Base-by-base conservation (phyloP, 306 rosid genomes). In the Vigna angularis region DNA sequence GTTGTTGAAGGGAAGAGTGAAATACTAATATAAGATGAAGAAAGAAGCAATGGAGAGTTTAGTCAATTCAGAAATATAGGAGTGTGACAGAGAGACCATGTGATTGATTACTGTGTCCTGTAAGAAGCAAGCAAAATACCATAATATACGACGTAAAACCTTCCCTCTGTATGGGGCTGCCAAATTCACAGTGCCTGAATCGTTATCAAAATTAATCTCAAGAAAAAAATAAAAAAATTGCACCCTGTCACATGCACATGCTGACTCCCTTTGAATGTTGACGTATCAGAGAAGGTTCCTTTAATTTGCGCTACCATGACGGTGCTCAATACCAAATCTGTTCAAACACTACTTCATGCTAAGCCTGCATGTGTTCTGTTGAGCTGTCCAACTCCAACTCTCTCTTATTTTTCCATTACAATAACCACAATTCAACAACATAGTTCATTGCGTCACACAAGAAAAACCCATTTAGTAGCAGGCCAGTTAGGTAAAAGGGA, bases 241-340 rank as follows among this genome's bases (percentile, higher is more conserved):
- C 57, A 74, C 68, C 55, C 61, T 17, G 70, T 56, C 87, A 72
- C 77, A 72, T 80, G 87, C 73, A 68, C 78, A 66, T 79, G 69
- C 17, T 78, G 42, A 22, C 58, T 10, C 22, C 34, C 67, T 76
- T 71, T 72, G 73, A 80, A 62, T 78, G 76, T 83, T 73, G 76
- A 83, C 76, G 30, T 72, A 83, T 83, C 73, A 72, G 58, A 51
- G 69, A 66, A 80, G 82, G 63, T 76, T 76, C 82, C 85, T 75
- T 70, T 70, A 63, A 62, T 65, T 15, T 82, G 47, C 32, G 2
- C 68, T 75, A 74, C 17, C 72, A 28, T 75, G 75, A 79, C 84
- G 81, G 81, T 75, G 57, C 61, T 77, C 20, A 42, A 16, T 53
- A 47, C 64, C 55, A 69, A 61, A 70, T 40, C 24, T 26, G 17